Conservation (phyloP, 306 rosid species). For the Castanea mollissima region DNA sequence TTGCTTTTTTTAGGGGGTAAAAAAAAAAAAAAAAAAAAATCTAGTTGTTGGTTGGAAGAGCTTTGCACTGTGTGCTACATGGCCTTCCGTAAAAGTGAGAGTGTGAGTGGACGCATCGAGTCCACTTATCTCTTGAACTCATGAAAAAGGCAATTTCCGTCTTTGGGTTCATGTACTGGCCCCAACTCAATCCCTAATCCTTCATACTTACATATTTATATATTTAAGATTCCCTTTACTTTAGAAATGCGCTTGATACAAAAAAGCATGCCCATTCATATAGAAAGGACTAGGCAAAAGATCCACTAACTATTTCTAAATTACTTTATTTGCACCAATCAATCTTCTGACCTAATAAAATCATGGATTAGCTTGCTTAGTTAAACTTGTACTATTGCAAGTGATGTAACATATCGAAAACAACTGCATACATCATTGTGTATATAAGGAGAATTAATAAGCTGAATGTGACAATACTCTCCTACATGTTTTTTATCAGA, state of each 20-base stretch:
- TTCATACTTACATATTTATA: neutral
- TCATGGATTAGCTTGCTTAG: neutral
- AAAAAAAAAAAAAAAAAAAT: neutral
- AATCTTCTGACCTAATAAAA: neutral
- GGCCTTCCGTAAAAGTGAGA: constrained; percentile 16
- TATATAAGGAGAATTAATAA: too few species aligned
- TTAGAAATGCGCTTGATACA: constrained; percentile 21
- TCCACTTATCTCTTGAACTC: constrained; percentile 11
- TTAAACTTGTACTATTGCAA: too few species aligned
- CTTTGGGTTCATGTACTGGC: constrained; percentile 27
- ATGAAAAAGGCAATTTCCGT: constrained; percentile 40
- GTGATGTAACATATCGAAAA: too few species aligned
- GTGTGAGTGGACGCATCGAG: constrained; percentile 32
- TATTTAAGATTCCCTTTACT: constrained; percentile 34
- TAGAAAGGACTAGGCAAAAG: constrained; percentile 19
- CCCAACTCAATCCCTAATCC: constrained; percentile 28
- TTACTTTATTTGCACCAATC: constrained; percentile 29
- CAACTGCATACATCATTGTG: too few species aligned
- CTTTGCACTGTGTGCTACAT: neutral
- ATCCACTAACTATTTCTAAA: constrained; percentile 37
- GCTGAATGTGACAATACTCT: too few species aligned
- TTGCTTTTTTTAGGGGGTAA: too few species aligned
- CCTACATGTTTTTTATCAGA: too few species aligned
- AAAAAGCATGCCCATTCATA: constrained; percentile 13
- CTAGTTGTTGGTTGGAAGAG: neutral